Evolutionary conservation across 2,329 filamentous ascomycete species (phyloP), one percentile per base, ranked within the genome.

Genomic region (Diaporthe citri): DNA sequence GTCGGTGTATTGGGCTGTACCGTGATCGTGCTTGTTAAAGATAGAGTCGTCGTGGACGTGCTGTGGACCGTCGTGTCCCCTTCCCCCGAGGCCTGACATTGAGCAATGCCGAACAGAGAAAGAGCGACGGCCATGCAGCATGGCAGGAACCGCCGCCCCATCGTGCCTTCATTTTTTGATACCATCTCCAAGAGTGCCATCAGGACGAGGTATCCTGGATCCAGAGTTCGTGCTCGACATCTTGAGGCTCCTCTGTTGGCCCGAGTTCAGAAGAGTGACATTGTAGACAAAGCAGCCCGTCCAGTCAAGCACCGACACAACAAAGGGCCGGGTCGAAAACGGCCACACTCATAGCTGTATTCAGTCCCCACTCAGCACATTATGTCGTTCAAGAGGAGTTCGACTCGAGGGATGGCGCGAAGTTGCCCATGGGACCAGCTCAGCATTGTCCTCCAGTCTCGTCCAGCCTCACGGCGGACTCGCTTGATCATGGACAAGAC

Each of bases 321-420:
- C 73, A 74, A 72, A 57, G 67, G 34, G 9, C 28, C n/a, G 22
- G 22, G 22, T 56, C 28, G 66, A 51, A 74, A 71, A 39, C 66
- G 67, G 66, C 22, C 66, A 66, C 22, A n/a, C 46, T 36, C 25
- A 56, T 46, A 41, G 41, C 46, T 41, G 41, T 52, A 41, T 62
- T 39, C 46, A 59, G 6, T 41, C 25, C n/a, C 12, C 28, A 12
- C n/a, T 25, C 25, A 52, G 28, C 9, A 20, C 12, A 48, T 20
- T 39, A 7, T 62, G 56, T 20, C 57, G 25, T n/a, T 20, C 22
- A n/a, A 20, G 31, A 22, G 22, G 15, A 48, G 17, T 17, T 41
- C 17, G 22, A 59, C 25, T 41, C 52, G 20, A 34, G 46, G 22
- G 6, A 13, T 55, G 36, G 22, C 12, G 31, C 34, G 17, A 31